Conservation (phyloP, 805 yeast genomes). For the Candida insectorum region DNA sequence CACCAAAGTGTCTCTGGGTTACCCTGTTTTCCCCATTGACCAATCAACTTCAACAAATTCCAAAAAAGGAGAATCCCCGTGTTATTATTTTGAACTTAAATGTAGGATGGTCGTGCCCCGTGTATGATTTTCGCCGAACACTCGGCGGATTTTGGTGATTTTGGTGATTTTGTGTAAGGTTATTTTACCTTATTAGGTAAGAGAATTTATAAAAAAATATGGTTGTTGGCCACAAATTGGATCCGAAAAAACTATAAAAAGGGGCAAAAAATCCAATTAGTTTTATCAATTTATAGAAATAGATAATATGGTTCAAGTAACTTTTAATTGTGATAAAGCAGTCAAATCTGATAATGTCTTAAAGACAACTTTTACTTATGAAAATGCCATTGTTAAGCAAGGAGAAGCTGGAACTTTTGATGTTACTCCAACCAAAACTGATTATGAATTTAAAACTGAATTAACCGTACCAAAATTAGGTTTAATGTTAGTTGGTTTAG, state of each 20-base stretch:
- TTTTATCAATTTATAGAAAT: not conserved
- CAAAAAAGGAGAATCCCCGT: conserved; percentile 1
- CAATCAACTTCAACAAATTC: conserved; percentile 2
- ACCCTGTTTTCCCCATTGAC: too few species aligned
- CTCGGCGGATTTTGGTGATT: conserved; percentile 6
- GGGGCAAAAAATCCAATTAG: not conserved
- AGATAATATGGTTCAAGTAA: conserved; percentile 36
- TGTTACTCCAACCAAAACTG: conserved; percentile 68
- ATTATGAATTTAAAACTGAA: conserved; percentile 85
- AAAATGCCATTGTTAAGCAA: conserved; percentile 68
- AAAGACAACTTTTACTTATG: conserved; percentile 64
- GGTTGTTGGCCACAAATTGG: too few species aligned
- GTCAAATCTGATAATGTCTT: conserved; percentile 48
- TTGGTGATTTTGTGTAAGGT: conserved; percentile 6
- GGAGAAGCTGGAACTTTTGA: conserved; percentile 47
- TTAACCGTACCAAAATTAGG: conserved; percentile 82
- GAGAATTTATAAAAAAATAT: not conserved
- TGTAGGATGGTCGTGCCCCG: conserved; percentile 8
- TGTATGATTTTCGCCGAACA: conserved; percentile 7
- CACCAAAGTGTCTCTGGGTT: too few species aligned
- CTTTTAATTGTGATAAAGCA: conserved; percentile 55
- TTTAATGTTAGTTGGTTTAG: conserved; percentile 86
- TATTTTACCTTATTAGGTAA: conserved; percentile 3
- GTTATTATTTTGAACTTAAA: too few species aligned
- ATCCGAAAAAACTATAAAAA: conserved; percentile 4